These are phyloP conservation scores for Turnera subulata DNA, from an alignment of 345 rosid species.

Conservation along the genomic window DNA sequence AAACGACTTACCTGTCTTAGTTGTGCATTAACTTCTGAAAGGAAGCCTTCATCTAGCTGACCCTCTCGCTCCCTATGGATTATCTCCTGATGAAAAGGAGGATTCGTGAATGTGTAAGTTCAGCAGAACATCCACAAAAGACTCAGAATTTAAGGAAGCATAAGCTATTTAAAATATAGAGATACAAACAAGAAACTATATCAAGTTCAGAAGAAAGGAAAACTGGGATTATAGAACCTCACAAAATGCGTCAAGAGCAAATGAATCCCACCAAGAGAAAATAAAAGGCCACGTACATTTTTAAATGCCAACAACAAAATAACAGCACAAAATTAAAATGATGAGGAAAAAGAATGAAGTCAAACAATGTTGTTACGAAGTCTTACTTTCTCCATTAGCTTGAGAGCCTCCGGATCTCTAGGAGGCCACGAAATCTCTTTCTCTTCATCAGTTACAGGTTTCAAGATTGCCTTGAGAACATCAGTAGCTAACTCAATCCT, in stretches of 20 bases:
- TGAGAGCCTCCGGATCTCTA: conserved; percentile 57
- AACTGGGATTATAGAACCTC: no score
- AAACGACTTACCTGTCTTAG: conserved; percentile 61
- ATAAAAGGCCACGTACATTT: no score
- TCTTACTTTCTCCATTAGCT: conserved; percentile 66
- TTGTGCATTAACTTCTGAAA: conserved; percentile 87
- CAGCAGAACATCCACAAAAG: conserved; percentile 4
- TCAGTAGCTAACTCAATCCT: conserved; percentile 82
- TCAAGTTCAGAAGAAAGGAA: no score
- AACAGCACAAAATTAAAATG: no score
- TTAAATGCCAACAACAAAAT: no score
- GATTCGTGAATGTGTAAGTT: conserved; percentile 1
- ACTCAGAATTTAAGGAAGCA: not conserved
- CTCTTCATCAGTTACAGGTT: conserved; percentile 60
- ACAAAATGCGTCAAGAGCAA: no score
- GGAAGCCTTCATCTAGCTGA: conserved; percentile 85
- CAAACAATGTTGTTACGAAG: conserved; percentile 2
- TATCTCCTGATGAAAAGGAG: conserved; percentile 44
- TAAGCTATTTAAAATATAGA: not conserved
- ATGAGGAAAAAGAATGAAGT: not conserved
- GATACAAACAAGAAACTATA: not conserved
- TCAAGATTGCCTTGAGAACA: conserved; percentile 67
- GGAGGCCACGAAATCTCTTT: conserved; percentile 89
- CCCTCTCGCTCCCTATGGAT: conserved; percentile 72
- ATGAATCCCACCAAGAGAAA: no score